Evolutionary conservation across 257 asterid genomes (phyloP), one percentile per base, ranked within the genome.

Genomic region (Solanum lycopersicoides): DNA sequence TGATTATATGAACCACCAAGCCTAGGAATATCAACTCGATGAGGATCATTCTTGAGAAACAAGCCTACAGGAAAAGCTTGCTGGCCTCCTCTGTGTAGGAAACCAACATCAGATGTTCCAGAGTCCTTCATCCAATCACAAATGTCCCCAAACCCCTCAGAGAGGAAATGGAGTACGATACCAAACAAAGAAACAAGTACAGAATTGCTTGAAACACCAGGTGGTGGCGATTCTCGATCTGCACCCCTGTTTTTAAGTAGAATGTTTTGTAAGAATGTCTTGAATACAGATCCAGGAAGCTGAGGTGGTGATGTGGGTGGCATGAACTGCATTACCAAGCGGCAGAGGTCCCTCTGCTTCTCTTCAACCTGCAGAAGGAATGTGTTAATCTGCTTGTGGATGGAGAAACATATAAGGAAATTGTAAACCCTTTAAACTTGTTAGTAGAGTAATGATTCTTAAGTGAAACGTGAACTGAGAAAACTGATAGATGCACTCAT

Each of bases 241-340:
- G 99, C 98, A 5, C 99, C 99, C 94, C 98, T 92, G 92, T 95
- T 96, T 91, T 95, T 95, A 88, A 96, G 92, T 91, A 96, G 90
- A 92, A 93, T 91, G 86, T 94, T 96, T 87, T 94, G 98, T 85
- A 96, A 88, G 89, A 96, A 95, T 83, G 96, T 91, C 91, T 95
- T 92, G 88, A 96, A 95, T 88, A 96, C 95, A 21, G 98, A 94
- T 82, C 99, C 99, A 39, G 98, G 99, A 87, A 92, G 90, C 93
- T 93, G 98, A 42, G 90, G 92, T 69, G 98, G 98, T 69, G 86
- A 85, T 44, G 91, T 92, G 85, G 99, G 98, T 71, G 99, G 98
- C 91, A 94, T 92, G 88, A 94, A 96, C 88, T 93, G 98, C 98
- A 96, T 95, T 82, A 95, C 98, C 89, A 96, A 89, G 74, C 94